These are phyloP conservation scores for Ceratocystis harringtonii DNA, from an alignment of 2,329 filamentous ascomycete species.

Conservation along the genomic window DNA sequence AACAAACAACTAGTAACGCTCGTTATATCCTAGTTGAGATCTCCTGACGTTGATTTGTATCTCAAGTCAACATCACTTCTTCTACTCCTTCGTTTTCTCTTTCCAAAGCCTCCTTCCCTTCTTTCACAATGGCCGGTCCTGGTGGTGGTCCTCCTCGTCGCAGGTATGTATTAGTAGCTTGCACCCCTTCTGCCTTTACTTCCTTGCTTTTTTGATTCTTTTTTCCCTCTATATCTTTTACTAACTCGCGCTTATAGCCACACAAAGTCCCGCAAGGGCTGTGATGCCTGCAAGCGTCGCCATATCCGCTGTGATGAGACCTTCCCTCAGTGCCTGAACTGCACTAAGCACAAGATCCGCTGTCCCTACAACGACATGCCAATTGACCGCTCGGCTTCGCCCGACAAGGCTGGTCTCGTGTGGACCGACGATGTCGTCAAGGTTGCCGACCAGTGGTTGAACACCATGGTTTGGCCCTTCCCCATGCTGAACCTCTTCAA, in stretches of 20 bases:
- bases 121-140: constrained; percentile 64
- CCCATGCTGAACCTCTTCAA: constrained; percentile 65
- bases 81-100: constrained; percentile 4
- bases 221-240: not conserved
- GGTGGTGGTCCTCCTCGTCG: constrained; percentile 80
- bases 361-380: constrained; percentile 93
- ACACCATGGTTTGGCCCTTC: constrained; percentile 59
- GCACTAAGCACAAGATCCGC: constrained; percentile 95
- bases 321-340: constrained; percentile 96
- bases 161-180: constrained; percentile 30
- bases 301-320: constrained; percentile 97
- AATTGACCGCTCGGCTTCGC: constrained; percentile 44
- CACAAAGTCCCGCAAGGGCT: constrained; percentile 97
- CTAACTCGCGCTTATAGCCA: constrained; percentile 46
- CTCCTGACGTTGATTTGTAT: not conserved
- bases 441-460: constrained; percentile 68
- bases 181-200: constrained; percentile 16
- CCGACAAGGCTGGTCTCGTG: constrained; percentile 54
- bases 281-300: constrained; percentile 92
- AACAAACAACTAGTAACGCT: not conserved
- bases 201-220: not conserved
- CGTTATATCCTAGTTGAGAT: constrained; percentile 1
- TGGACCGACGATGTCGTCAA: constrained; percentile 78
- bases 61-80: not conserved
- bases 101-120: constrained; percentile 6